Evolutionary conservation across 768 basidiomycete genomes (phyloP).

Genomic region (Russula virescens): DNA sequence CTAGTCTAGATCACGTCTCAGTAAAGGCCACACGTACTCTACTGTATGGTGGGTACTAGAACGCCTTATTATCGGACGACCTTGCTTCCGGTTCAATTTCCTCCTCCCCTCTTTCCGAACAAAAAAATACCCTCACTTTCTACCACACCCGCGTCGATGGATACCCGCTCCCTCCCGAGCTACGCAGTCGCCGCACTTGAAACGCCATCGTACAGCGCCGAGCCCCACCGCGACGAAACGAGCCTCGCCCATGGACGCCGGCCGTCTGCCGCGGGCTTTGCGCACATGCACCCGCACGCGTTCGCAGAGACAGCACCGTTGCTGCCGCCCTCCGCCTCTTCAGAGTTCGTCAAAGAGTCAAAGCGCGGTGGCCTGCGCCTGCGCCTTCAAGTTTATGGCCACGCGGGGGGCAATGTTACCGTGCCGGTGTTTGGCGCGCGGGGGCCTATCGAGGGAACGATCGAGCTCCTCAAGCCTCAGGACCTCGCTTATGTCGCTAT

Average conservation of each 20-base stretch:
- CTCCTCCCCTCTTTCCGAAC: too few relatives aligned
- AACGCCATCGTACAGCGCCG: conserved; percentile 13
- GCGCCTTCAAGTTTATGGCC: conserved; percentile 10
- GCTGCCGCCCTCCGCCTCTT: not conserved
- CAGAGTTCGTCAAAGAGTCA: conserved; percentile 23
- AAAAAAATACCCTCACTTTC: not conserved
- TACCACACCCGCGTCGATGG: conserved; percentile 2
- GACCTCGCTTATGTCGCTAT: conserved; percentile 19
- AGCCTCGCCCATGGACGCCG: not conserved
- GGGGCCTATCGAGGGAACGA: conserved; percentile 16
- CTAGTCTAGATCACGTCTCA: too few relatives aligned
- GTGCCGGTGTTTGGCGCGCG: conserved; percentile 17
- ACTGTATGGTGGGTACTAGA: too few relatives aligned
- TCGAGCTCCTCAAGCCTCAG: conserved; percentile 21
- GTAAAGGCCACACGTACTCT: too few relatives aligned
- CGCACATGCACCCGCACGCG: not conserved
- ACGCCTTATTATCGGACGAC: too few relatives aligned
- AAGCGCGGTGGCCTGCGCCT: conserved; percentile 17
- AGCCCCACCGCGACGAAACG: conserved; percentile 14
- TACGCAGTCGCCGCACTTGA: conserved; percentile 7
- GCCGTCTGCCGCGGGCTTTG: not conserved
- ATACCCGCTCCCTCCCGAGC: conserved; percentile 17
- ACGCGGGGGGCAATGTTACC: not conserved
- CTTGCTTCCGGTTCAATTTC: too few relatives aligned
- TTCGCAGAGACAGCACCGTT: not conserved